A percentile compares a stretch with the other conserved stretches of the same genome.
These are phyloP conservation scores for Quercus tomentella DNA, from an alignment of 331 rosid genomes.

Conservation along the genomic window DNA sequence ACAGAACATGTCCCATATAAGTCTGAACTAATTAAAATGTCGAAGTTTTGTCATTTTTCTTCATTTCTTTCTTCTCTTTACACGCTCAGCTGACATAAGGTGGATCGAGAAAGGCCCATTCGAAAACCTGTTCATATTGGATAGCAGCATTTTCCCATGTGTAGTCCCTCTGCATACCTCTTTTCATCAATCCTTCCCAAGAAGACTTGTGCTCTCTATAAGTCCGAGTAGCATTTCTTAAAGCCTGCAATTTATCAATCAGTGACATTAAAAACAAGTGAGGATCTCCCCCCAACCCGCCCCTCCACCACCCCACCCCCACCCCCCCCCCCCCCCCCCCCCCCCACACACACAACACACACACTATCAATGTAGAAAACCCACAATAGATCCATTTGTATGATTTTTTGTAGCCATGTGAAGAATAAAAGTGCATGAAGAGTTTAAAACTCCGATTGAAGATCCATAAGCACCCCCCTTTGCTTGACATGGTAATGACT, in stretches of 20 bases:
- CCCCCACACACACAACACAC: not conserved
- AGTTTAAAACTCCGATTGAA: not conserved
- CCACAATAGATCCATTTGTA: too few relatives aligned
- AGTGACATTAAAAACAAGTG: not conserved
- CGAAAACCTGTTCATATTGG: constrained; percentile 65
- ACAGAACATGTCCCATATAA: not conserved
- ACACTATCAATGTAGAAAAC: too few relatives aligned
- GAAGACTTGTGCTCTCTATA: constrained; percentile 58
- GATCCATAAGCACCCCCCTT: too few relatives aligned
- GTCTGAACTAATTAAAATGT: not conserved
- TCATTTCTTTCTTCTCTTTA: not conserved
- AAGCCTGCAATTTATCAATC: constrained; percentile 41
- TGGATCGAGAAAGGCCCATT: constrained; percentile 63
- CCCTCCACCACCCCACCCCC: too few relatives aligned
- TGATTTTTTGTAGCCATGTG: too few relatives aligned
- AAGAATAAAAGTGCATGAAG: too few relatives aligned
- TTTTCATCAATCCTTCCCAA: constrained; percentile 71
- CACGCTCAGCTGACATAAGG: constrained; percentile 50
- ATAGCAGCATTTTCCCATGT: constrained; percentile 75
- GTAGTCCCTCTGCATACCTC: constrained; percentile 69
- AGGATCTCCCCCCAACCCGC: not conserved
- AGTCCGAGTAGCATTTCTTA: constrained; percentile 52
- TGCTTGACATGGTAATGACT: not conserved
- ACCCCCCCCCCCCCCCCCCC: too few relatives aligned
- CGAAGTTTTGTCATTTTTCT: not conserved